Evolutionary conservation across 2,329 filamentous ascomycete genomes (phyloP), one percentile per base, ranked within the genome.

Genomic region (Ramularia collo-cygni): DNA sequence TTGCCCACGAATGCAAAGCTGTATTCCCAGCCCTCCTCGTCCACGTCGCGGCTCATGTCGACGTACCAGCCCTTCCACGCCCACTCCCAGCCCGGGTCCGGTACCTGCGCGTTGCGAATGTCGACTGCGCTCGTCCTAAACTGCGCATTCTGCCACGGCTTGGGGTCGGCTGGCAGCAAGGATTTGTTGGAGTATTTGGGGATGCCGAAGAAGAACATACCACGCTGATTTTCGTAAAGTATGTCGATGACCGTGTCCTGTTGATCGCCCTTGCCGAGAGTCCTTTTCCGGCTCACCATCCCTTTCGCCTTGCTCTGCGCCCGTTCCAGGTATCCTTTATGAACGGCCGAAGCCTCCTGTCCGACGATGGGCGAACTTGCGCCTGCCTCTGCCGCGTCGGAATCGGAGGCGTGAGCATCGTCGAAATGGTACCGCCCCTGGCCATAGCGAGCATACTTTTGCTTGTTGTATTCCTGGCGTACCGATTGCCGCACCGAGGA

Each of bases 11-110:
- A 98, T 50, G 85, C 82, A 60, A 95, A 88, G 12, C 86, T 92
- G 64, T 98, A 98, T 60, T 94, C 83, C 92, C 92, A 98, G 3
- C 92, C 92, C 47, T 90, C 85, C 47, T 90, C 83, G 56, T 96
- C 92, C 8, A 85, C 79, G 43, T 83, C 82, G 2, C 83, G 76
- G n/a, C 69, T 90, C 86, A 75, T 86, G 68, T 83, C 79, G 19
- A 82, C 79, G 58, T 82, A 83, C 79, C 79, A 83, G 28, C 71
- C 73, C 58, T 74, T 75, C 79, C 79, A 83, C 8, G 72, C 79
- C 92, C 92, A 98, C 59, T 86, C 80, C 92, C 92, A 98, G 47
- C 82, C 86, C 4, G 92, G 92, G 59, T 98, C 92, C 0, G 92
- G 92, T 1, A 95, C 78, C 61, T 95, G 89, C 0, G 90, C 88